Evolutionary conservation across 1,284 basidiomycete species (phyloP), one percentile per base, ranked within the genome.

Genomic region (Heterobasidion occidentale): DNA sequence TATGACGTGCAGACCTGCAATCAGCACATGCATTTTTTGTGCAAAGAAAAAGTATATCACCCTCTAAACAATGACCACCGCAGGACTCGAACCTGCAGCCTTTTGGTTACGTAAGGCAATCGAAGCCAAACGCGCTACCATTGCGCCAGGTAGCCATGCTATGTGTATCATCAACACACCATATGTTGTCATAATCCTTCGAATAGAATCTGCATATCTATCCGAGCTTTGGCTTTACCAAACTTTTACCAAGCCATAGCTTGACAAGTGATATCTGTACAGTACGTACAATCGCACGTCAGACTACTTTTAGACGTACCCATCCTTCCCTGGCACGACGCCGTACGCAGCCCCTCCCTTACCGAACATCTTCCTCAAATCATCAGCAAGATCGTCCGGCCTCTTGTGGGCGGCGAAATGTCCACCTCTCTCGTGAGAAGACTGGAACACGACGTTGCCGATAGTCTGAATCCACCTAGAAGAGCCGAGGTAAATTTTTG

Each of bases 121-220:
- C 86, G 86, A 88, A 88, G 85, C 85, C 86, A 88, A 86, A 88
- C 84, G 85, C 86, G 85, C 86, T 88, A 87, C 86, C 86, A 85
- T 84, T 84, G 82, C 81, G 82, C 83, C 74, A 86, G 80, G 80
- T 78, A 83, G 79, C 80, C 81, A 66, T 48, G 4, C 1, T 27
- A 27, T 19, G 6, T 4, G 5, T 27, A 1, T 1, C 5, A 27
- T 27, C 5, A 5, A 27, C 5, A 6, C 27, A 27, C 5, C 6
- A 27, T 6, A 27, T 27, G 5, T 27, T 27, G 5, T 5, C 27
- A 27, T 27, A 27, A 5, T 1, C 5, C 27, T 5, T 6, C 27
- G 27, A 27, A 4, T 27, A 4, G 27, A 27, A 27, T 27, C 27
- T 6, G 27, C 6, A 27, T 27, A 27, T 27, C 5, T 5, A 6